Base-by-base conservation (phyloP, 352 stramenopile species). In the Phytopythium cucurbitacearum region DNA sequence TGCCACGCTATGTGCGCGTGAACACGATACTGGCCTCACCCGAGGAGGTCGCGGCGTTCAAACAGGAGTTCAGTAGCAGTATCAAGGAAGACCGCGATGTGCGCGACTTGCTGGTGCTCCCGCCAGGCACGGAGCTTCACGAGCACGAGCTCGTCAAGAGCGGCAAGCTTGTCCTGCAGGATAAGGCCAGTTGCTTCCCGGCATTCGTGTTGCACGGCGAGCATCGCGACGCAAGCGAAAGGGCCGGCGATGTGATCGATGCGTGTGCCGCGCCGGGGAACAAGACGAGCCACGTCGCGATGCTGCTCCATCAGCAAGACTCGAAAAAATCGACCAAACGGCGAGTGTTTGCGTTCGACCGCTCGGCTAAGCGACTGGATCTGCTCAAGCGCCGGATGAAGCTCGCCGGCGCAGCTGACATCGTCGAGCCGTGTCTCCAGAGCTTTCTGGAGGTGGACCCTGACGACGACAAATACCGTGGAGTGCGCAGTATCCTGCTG, bases 111-210 rank as follows among this genome's bases (percentile, higher is more conserved):
- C 71, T 99, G 3, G 91, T 97, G 15, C 57, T 98, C n/a, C 81
- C 89, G 35, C 80, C 89, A 1, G 74, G 76, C 15, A 97, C 79
- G 32, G 87, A 95, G 76, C 69, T 96, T 50, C 73, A 95, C 59
- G 84, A 91, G 45, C 82, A 96, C 54, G 59, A 64, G 37, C 71
- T 95, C 37, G 89, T 96, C 35, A 82, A 76, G 37, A 73, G 54
- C 15, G 91, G 95, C 11, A 91, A 94, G 42, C 60, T 99, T 5
- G 75, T 98, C 35, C 67, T 98, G 38, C 96, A 99, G 76, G 97
- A 99, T 69, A 99, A 99, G 57, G 94, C 88, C 46, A 98, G 86
- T 73, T 99, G 97, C 69, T 98, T 99, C 67, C 94, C 96, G 1
- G 96, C 96, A 11, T 87, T 98, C 41, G 95, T 96, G 47, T 73